Conservation (phyloP, 2,329 filamentous ascomycete species). For the Colletotrichum sp. region DNA sequence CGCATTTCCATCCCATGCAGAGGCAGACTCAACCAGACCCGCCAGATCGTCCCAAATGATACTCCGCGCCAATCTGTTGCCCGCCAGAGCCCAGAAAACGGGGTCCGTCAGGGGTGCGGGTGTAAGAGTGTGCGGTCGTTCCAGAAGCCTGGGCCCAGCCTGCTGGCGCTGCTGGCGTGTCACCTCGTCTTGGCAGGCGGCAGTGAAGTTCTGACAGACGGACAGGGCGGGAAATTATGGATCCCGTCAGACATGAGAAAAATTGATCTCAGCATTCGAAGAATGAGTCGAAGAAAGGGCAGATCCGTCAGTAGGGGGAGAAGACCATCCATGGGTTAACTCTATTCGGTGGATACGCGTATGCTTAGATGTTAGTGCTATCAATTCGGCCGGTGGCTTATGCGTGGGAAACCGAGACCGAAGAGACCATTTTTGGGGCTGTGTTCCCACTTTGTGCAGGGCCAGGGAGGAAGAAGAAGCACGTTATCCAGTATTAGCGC, state of each 20-base stretch:
- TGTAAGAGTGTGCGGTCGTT: neutral
- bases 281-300: neutral
- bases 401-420: conserved; percentile 12
- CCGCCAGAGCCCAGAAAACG: neutral
- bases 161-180: neutral
- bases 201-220: neutral
- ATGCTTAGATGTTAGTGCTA: neutral
- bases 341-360: conserved; percentile 3
- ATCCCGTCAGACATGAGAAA: neutral
- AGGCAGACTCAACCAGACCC: neutral
- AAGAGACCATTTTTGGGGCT: neutral
- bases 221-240: neutral
- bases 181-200: neutral
- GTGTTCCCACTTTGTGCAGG: neutral
- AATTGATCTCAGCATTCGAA: neutral
- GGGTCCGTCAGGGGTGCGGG: neutral
- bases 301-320: neutral
- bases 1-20: neutral
- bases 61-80: neutral
- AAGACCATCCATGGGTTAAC: neutral
- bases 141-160: neutral
- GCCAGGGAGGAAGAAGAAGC: neutral
- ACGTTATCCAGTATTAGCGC: neutral
- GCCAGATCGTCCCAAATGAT: neutral
- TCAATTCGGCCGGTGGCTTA: neutral